Evolutionary conservation across 495 filamentous ascomycete species (phyloP), one percentile per base, ranked within the genome.

Genomic region (Venustampulla echinocandica): DNA sequence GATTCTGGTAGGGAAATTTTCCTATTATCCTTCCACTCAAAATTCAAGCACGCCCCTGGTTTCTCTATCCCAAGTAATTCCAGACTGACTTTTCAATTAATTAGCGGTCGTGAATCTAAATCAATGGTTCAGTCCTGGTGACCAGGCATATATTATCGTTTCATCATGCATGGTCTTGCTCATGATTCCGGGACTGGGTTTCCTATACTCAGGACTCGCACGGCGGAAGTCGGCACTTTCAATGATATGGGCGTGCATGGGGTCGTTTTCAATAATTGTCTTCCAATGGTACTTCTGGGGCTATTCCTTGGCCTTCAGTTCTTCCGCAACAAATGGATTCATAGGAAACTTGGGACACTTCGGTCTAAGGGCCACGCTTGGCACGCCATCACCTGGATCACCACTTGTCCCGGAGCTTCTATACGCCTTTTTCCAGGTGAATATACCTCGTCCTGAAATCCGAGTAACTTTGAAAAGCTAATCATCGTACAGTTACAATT

Each of bases 221-320:
- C 83, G 92, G 48, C 77, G 92, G 60, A 98, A 97, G 73, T 95
- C 88, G 0, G 92, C 92, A 11, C 76, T 98, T 45, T 87, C 89
- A 6, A 71, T 97, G 54, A 88, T 98, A 65, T 96, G 88, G 89
- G 80, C 93, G 7, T 84, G 82, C 51, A 78, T 97, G 64, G 88
- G 92, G 72, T 87, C 90, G 13, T 80, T 81, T 39, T 89, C 87
- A 23, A 82, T 98, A 40, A 79, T 94, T 17, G 82, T 84, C 21
- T 95, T 97, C 69, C 92, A 97, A 61, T 98, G 92, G 90, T 98
- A 96, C 71, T 95, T 98, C 72, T 97, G 92, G 93, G 92, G 92
- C 34, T 97, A 95, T 62, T 95, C 88, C 3, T 68, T 98, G 40
- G 78, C 92, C 33, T 94, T 97, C 69, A 92, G 85, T 39, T 80